Percentiles rank a stretch among this genome's conserved stretches.
Conservation (phyloP, 108 stramenopile species). For the Nitzschia palea region DNA sequence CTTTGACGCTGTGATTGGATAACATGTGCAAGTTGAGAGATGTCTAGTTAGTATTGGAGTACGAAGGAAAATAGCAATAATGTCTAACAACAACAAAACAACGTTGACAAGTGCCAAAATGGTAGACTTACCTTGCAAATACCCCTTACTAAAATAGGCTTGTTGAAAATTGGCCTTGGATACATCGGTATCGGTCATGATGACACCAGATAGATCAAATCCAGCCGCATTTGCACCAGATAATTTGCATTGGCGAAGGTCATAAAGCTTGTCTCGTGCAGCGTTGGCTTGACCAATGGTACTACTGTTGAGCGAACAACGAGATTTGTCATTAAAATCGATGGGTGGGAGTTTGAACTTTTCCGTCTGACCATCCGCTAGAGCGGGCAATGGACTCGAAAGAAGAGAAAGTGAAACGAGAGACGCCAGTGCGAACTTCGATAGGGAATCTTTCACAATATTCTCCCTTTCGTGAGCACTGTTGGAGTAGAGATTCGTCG, state of each 20-base stretch:
- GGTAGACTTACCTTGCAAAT: constrained; percentile 58
- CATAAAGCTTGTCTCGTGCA: constrained; percentile 93
- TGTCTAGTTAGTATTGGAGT: background rate
- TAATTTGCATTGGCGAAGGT: constrained; percentile 84
- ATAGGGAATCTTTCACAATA: constrained; percentile 2
- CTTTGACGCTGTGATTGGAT: constrained; percentile 68
- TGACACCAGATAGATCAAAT: constrained; percentile 84
- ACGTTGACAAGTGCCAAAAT: too few species aligned
- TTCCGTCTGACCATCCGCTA: constrained; percentile 77
- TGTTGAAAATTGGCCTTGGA: constrained; percentile 84
- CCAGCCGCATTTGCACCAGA: constrained; percentile 58
- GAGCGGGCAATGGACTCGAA: constrained; percentile 37
- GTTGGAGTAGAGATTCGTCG: background rate
- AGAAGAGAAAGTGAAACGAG: constrained; percentile 15
- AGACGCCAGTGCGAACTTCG: constrained; percentile 21
- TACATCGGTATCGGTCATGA: constrained; percentile 89
- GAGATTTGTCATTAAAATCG: constrained; percentile 66
- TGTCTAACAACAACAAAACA: background rate
- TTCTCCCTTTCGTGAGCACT: background rate
- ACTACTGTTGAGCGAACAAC: constrained; percentile 81
- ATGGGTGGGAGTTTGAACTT: constrained; percentile 92
- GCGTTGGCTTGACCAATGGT: constrained; percentile 97
- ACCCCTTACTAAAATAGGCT: constrained; percentile 88
- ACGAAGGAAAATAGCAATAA: background rate
- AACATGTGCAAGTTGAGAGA: too few species aligned